Conservation (phyloP, 1,139 yeast genomes). For the Zygosaccharomyces pseudobailii region DNA sequence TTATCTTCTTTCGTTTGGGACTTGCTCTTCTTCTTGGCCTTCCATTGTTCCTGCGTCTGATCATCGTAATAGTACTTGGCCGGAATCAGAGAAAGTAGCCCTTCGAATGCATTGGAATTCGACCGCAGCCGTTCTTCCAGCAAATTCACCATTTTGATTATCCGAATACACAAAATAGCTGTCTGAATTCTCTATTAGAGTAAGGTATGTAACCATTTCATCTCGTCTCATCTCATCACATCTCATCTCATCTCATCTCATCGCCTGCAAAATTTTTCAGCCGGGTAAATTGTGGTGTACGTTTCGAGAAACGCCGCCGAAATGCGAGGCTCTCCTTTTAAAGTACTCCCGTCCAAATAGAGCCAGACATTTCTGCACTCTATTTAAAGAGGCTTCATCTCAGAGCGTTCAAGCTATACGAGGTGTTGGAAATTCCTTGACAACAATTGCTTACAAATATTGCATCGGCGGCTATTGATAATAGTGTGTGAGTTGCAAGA, state of each 20-base stretch:
- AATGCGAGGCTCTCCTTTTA: neutral
- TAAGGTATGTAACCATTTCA: constrained; percentile 2
- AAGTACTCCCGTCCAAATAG: too few relatives aligned
- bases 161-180: neutral
- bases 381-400: too few relatives aligned
- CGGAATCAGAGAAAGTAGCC: constrained; percentile 84
- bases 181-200: neutral
- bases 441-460: too few relatives aligned
- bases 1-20: constrained; percentile 59
- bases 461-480: too few relatives aligned
- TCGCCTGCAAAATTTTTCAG: constrained; percentile 10
- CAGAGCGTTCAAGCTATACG: too few relatives aligned
- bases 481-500: too few relatives aligned
- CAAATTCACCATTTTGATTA: constrained; percentile 34
- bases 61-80: constrained; percentile 87
- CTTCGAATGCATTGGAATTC: constrained; percentile 86
- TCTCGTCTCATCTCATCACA: constrained; percentile 10
- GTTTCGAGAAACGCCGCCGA: neutral
- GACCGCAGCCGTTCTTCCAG: constrained; percentile 71
- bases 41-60: constrained; percentile 79
- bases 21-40: constrained; percentile 70
- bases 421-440: too few relatives aligned
- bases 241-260: constrained; percentile 16
- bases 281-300: constrained; percentile 1
- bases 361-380: too few relatives aligned